phyloP scores from a whole-genome alignment of 108 stramenopile genomes.

The Epipyxis sp. region DNA sequence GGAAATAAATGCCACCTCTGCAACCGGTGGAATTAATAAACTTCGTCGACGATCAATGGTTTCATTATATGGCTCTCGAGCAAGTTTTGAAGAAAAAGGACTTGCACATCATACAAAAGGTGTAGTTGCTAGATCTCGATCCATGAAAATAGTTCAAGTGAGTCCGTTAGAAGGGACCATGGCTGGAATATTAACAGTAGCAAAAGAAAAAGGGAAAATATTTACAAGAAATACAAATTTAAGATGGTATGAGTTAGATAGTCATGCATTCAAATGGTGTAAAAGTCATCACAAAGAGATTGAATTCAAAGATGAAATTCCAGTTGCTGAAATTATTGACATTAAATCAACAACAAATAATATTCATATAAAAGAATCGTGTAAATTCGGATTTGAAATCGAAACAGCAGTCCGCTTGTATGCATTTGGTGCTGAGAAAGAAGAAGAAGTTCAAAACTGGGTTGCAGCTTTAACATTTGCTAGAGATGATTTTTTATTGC shows the following conservation, averaged over 20 bases:
- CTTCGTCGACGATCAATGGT: neutral
- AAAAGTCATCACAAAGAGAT: slow-evolving; percentile 10
- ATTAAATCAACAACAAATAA: neutral
- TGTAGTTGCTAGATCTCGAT: no score
- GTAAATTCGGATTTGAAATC: neutral
- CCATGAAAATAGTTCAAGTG: no score
- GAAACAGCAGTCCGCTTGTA: slow-evolving; percentile 7
- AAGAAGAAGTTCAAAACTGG: slow-evolving; percentile 12
- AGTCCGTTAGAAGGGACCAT: slow-evolving; percentile 9
- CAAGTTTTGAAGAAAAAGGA: no score
- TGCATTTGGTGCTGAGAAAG: neutral
- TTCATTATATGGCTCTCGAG: neutral
- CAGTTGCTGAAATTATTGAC: neutral
- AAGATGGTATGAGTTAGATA: slow-evolving; percentile 14
- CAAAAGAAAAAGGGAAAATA: slow-evolving; percentile 10
- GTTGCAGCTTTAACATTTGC: neutral
- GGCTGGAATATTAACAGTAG: slow-evolving; percentile 11
- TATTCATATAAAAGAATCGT: neutral
- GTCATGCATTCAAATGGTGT: slow-evolving; percentile 13
- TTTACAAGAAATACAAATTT: slow-evolving; percentile 3
- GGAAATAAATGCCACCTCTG: neutral
- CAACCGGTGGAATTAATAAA: neutral
- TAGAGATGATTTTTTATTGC: neutral
- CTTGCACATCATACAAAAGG: no score
- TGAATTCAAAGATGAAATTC: neutral